These are phyloP conservation scores for Prosopis cineraria DNA, from an alignment of 306 rosid species.

Conservation along the genomic window DNA sequence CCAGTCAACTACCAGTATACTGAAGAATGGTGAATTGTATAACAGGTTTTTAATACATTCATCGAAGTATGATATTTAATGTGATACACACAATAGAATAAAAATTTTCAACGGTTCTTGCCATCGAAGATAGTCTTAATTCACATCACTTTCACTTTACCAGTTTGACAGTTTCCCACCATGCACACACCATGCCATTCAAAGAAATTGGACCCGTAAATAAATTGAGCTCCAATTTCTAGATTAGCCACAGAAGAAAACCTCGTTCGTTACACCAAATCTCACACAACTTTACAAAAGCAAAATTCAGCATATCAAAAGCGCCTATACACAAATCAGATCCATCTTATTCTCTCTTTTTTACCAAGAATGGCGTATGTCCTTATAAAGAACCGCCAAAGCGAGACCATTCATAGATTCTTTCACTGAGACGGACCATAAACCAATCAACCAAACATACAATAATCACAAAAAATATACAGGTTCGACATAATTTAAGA, in stretches of 20 bases:
- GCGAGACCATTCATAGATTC: constrained; percentile 31
- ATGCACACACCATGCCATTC: constrained; percentile 25
- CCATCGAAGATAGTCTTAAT: background rate
- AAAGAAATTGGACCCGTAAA: constrained; percentile 22
- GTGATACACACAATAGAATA: background rate
- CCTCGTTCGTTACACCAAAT: constrained; percentile 43
- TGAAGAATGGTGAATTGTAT: background rate
- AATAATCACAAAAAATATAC: constrained; percentile 47
- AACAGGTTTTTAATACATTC: background rate
- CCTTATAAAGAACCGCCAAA: constrained; percentile 44
- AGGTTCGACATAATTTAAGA: constrained; percentile 27
- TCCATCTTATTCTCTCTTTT: constrained; percentile 44
- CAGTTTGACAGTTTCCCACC: background rate
- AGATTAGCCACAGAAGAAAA: constrained; percentile 1
- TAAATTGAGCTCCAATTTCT: background rate
- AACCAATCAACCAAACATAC: constrained; percentile 53
- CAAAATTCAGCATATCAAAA: constrained; percentile 42
- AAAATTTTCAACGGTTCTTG: background rate
- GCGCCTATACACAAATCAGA: constrained; percentile 48
- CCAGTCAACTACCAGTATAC: background rate
- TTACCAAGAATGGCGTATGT: constrained; percentile 37
- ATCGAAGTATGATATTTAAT: background rate
- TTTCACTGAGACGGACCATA: constrained; percentile 38
- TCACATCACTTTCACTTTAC: background rate
- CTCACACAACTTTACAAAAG: constrained; percentile 48